Base-by-base conservation (phyloP, 2,329 filamentous ascomycete genomes). In the Aspergillus pseudonomiae region DNA sequence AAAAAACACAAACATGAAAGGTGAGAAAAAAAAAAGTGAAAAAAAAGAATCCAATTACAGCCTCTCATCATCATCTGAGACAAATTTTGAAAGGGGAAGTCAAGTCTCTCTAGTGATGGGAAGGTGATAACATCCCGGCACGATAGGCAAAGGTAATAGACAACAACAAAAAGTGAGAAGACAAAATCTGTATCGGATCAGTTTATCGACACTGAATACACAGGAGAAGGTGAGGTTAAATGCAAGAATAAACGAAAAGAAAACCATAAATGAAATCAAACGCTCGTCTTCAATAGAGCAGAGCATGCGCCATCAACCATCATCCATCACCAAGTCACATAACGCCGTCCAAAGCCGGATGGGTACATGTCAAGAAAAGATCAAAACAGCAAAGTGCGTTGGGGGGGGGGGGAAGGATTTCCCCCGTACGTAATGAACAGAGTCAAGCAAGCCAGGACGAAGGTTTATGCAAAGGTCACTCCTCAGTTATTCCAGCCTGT, bases 251-350 rank as follows among this genome's bases (percentile, higher is more conserved):
- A 60, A 59, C 53, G 61, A 52, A 60, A 60, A 48, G 62, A 61
- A 59, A 59, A 52, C 41, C 39, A 28, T 54, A 30, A 53, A 63
- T 32, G 34, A 60, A 57, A 52, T 36, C 46, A 65, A 54, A 56
- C 62, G 63, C 66, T 68, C 65, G 53, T 71, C 65, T 62, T 65
- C 56, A 62, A 64, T 53, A 64, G 56, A 67, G 63, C 60, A 64
- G 57, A 67, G 56, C 65, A 68, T 67, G 66, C 67, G 68, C 70
- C 69, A 65, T 70, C 68, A 67, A 57, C 71, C 70, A 63, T 70
- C 62, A 60, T 63, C 67, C 59, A 58, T 62, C 65, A 65, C 65
- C 65, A 64, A 65, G 55, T 65, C 68, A 70, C 59, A 63, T 55
- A 72, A 72, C 69, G 70, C 70, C 71, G 55, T 62, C 61, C 62